phyloP scores from a whole-genome alignment of 1,284 basidiomycete species.

The Polyporus tsugae region DNA sequence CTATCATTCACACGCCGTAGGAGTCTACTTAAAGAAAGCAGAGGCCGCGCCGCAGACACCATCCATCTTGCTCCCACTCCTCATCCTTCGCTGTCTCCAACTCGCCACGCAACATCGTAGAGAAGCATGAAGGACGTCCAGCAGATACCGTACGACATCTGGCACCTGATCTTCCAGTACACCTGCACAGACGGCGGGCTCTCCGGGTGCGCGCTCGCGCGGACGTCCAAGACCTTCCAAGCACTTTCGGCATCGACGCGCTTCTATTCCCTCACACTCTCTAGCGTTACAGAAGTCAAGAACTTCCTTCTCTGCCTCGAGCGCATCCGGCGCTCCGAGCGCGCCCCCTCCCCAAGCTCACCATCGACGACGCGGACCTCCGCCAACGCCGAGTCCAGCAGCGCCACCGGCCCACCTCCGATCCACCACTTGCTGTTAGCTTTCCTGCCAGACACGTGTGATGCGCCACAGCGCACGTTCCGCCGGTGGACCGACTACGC shows the following conservation, averaged over 20 bases:
- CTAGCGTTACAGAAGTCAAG: constrained; percentile 23
- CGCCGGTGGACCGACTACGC: constrained; percentile 30
- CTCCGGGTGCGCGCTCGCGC: constrained; percentile 28
- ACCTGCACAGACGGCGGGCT: constrained; percentile 29
- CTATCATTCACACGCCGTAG: constrained; percentile 11
- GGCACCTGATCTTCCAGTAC: constrained; percentile 28
- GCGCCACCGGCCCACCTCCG: constrained; percentile 1
- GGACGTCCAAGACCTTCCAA: constrained; percentile 22
- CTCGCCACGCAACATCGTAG: not conserved
- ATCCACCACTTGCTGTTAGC: constrained; percentile 29
- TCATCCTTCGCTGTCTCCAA: not conserved
- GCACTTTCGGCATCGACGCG: constrained; percentile 19
- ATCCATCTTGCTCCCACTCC: constrained; percentile 5
- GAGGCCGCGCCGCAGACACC: not conserved
- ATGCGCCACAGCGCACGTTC: constrained; percentile 30
- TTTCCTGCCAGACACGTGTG: constrained; percentile 27
- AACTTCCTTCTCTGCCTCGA: constrained; percentile 30
- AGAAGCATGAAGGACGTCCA: constrained; percentile 9
- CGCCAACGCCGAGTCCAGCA: not conserved
- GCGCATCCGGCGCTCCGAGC: constrained; percentile 21
- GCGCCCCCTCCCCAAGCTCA: too few relatives aligned
- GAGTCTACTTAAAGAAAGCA: constrained; percentile 9
- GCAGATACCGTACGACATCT: constrained; percentile 28
- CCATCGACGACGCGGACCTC: not conserved
- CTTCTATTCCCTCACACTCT: constrained; percentile 25